Conservation (phyloP, 306 rosid genomes). For the Sindora glabra region DNA sequence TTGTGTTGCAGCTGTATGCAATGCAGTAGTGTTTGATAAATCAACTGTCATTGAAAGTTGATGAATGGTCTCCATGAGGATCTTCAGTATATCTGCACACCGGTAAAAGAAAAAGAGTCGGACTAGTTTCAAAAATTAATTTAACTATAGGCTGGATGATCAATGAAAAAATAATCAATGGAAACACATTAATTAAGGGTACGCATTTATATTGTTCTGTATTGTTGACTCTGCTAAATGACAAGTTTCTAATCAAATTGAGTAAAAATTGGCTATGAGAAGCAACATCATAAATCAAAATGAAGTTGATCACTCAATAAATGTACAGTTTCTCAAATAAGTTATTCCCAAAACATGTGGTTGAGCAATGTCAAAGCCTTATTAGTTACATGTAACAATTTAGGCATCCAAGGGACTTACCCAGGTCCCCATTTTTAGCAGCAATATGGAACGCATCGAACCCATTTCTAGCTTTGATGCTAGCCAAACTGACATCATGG, state of each 20-base stretch:
- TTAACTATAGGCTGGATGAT: background rate
- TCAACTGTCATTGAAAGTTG: conserved; percentile 73
- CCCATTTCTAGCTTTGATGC: conserved; percentile 59
- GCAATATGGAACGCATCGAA: conserved; percentile 73
- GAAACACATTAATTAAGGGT: too few species aligned
- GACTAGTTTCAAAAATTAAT: conserved; percentile 3
- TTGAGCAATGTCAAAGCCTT: too few species aligned
- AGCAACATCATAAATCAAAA: conserved; percentile 7
- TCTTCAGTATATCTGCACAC: conserved; percentile 57
- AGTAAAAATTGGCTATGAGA: conserved; percentile 2
- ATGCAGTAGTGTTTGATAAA: conserved; percentile 62
- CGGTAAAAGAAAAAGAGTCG: conserved; percentile 7
- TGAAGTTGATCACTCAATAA: background rate
- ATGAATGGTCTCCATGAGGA: conserved; percentile 53
- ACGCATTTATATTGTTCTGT: background rate
- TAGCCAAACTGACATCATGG: conserved; percentile 43
- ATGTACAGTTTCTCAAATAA: background rate
- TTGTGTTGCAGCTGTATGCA: conserved; percentile 77
- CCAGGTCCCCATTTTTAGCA: conserved; percentile 68
- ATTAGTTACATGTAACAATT: too few species aligned
- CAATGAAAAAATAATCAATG: background rate
- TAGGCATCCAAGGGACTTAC: conserved; percentile 27
- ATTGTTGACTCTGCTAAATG: background rate
- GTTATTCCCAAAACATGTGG: conserved; percentile 1
- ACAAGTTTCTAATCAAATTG: background rate